Evolutionary conservation across 164 flowering plant species (phyloP).

Genomic region (Litsea cubeba): DNA sequence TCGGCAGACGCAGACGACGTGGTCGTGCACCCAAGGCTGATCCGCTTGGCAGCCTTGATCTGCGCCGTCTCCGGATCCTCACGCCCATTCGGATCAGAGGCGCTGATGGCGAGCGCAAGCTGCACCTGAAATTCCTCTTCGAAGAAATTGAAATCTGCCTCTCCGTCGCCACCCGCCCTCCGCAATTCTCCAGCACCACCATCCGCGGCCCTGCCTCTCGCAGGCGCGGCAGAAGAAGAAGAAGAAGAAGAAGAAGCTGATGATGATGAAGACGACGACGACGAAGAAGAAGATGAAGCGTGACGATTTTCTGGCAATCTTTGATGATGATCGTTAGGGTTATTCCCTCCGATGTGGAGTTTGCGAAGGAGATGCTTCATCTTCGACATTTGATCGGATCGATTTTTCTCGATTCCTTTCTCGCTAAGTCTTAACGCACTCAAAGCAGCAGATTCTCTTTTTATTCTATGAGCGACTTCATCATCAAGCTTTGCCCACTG

Average conservation of each 20-base stretch:
- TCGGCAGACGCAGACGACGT: conserved; percentile 37
- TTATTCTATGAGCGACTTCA: conserved; percentile 5
- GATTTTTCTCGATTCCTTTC: neutral
- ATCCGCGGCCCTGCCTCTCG: neutral
- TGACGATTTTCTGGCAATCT: conserved; percentile 15
- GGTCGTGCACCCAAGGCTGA: conserved; percentile 65
- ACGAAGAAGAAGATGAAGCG: conserved; percentile 18
- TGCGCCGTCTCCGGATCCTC: conserved; percentile 74
- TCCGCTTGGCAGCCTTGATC: conserved; percentile 88
- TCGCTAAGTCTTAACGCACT: neutral
- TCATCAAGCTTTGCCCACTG: neutral
- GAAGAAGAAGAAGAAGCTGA: conserved; percentile 18
- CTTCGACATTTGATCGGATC: conserved; percentile 53
- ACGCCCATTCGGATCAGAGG: conserved; percentile 59
- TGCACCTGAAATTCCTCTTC: conserved; percentile 98
- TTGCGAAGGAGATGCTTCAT: conserved; percentile 82
- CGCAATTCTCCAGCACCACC: conserved; percentile 2
- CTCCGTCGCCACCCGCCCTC: conserved; percentile 2
- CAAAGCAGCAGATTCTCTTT: neutral
- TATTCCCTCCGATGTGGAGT: conserved; percentile 65
- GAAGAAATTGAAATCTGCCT: conserved; percentile 46
- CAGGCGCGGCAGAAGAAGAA: conserved; percentile 6
- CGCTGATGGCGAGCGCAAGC: conserved; percentile 93
- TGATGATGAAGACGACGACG: conserved; percentile 21
- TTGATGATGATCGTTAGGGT: conserved; percentile 21